Percentiles rank a stretch among this genome's conserved stretches.
phyloP scores from a whole-genome alignment of 495 filamentous ascomycete genomes.

The Margaritispora aquatica region DNA sequence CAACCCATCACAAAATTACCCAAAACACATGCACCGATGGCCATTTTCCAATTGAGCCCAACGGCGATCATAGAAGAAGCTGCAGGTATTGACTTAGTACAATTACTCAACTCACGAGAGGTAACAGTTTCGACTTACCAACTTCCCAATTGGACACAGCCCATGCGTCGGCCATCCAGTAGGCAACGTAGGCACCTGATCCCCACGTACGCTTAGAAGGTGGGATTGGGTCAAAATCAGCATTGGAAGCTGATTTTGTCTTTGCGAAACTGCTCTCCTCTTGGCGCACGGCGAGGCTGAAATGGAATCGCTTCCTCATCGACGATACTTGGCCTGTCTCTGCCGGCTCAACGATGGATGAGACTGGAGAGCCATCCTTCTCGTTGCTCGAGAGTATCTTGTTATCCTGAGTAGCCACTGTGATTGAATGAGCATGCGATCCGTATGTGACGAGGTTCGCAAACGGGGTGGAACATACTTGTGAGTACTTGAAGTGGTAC shows the following conservation, averaged over 20 bases:
- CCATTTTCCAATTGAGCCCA: slow-evolving; percentile 55
- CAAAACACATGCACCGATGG: slow-evolving; percentile 53
- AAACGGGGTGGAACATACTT: too few species aligned
- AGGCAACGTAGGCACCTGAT: slow-evolving; percentile 38
- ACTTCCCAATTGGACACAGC: slow-evolving; percentile 56
- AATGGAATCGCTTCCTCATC: slow-evolving; percentile 8
- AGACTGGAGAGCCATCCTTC: slow-evolving; percentile 16
- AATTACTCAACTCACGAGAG: not conserved
- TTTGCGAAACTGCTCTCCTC: slow-evolving; percentile 18
- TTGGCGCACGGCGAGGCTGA: slow-evolving; percentile 14
- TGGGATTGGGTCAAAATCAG: slow-evolving; percentile 43
- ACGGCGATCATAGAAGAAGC: slow-evolving; percentile 52
- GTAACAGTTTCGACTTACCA: slow-evolving; percentile 20
- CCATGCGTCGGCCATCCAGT: slow-evolving; percentile 60
- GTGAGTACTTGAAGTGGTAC: too few species aligned
- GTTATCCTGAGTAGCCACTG: slow-evolving; percentile 4
- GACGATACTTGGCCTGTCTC: slow-evolving; percentile 8
- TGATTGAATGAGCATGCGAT: too few species aligned
- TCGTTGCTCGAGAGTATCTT: slow-evolving; percentile 9
- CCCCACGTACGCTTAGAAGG: slow-evolving; percentile 38
- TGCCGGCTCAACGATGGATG: slow-evolving; percentile 9
- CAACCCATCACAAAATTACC: slow-evolving; percentile 58
- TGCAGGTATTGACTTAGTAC: slow-evolving; percentile 6
- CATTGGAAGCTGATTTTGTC: slow-evolving; percentile 25
- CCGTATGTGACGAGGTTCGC: too few species aligned